These are phyloP conservation scores for Blastobotrys terrestris DNA, from an alignment of 805 yeast species.

Conservation along the genomic window DNA sequence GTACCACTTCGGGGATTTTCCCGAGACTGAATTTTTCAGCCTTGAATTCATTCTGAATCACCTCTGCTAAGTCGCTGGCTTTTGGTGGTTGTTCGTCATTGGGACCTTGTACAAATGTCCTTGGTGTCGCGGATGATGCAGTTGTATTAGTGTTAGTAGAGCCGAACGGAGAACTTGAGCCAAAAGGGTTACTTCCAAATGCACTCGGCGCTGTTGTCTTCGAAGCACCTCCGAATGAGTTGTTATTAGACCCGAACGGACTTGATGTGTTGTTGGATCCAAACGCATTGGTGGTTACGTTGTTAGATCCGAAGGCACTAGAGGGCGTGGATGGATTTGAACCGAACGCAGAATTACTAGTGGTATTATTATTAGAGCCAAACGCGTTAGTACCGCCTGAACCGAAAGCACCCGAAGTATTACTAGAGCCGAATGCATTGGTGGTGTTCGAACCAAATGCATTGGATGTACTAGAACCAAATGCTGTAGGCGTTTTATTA, in stretches of 20 bases:
- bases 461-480: no score
- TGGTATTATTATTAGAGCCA: not conserved
- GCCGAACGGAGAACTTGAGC: no score
- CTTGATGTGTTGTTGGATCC: slow-evolving; percentile 9
- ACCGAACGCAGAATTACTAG: no score
- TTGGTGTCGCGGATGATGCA: no score
- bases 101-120: slow-evolving; percentile 31
- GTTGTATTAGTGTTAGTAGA: no score
- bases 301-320: not conserved
- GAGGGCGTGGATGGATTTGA: no score
- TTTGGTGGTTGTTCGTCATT: slow-evolving; percentile 27
- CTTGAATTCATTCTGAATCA: slow-evolving; percentile 41
- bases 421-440: slow-evolving; percentile 19
- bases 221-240: slow-evolving; percentile 3
- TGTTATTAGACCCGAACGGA: slow-evolving; percentile 15
- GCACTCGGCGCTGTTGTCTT: slow-evolving; percentile 12
- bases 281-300: slow-evolving; percentile 12
- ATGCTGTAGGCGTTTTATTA: no score
- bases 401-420: slow-evolving; percentile 4
- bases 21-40: slow-evolving; percentile 26
- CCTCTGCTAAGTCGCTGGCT: slow-evolving; percentile 39
- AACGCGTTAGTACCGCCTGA: not conserved
- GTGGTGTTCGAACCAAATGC: no score
- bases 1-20: slow-evolving; percentile 27
- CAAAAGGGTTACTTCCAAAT: no score